Evolutionary conservation across 208 protist species (phyloP), one percentile per base, ranked within the genome.

Genomic region (Histomonas meleagridis): DNA sequence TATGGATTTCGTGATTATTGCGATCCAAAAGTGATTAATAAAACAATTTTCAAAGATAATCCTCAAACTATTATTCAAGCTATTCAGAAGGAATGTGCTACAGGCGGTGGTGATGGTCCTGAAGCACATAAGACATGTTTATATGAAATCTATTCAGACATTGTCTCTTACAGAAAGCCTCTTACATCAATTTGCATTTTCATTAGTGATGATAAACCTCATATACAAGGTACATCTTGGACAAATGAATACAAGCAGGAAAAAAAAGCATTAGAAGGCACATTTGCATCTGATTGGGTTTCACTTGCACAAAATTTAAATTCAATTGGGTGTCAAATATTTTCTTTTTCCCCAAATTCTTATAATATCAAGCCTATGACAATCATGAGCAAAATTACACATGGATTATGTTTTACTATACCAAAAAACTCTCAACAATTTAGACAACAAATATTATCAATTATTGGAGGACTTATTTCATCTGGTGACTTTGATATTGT

Each of bases 101-200:
- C 3, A 32, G 60, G 60, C 7, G 60, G 60, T n/a, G 60, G 60
- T n/a, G 60, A 65, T 28, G 23, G 3, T 32, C 60, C 60, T 32
- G 60, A 65, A 65, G 60, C 60, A 65, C 60, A 65, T 28, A 65
- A 65, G n/a, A 65, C 60, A 65, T 65, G 60, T 65, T 65, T 65
- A n/a, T 10, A 10, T n/a, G 7, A 65, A n/a, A 65, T 65, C n/a
- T 5, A n/a, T n/a, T 7, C 16, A 5, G 60, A 65, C n/a, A n/a
- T 65, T 65, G 18, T 32, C 16, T 5, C 16, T 32, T 65, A 12
- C 7, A 32, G 3, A n/a, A 65, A n/a, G 23, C 3, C 16, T 32
- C 16, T 65, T 10, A 65, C 60, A 65, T 32, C 16, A 32, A 26
- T 65, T 65, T 65, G 60, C 23, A 32, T 65, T n/a, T 65, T 65